A percentile compares a stretch with the other conserved stretches of the same genome.
Conservation (phyloP, 1,139 yeast species). For the Sugiyamaella paludigena region DNA sequence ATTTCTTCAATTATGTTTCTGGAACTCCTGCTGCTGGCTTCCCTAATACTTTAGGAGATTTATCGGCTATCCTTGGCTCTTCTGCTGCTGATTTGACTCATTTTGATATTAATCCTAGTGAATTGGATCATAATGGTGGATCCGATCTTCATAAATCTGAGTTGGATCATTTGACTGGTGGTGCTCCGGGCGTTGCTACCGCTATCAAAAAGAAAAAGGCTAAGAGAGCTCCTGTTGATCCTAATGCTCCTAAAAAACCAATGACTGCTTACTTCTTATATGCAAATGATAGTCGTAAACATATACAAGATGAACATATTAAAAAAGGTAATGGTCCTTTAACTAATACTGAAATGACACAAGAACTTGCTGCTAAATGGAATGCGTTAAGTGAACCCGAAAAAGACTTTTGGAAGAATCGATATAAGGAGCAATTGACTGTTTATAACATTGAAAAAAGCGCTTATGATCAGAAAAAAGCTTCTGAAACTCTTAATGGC, state of each 20-base stretch:
- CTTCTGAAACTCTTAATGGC: constrained; percentile 31
- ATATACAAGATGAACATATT: constrained; percentile 48
- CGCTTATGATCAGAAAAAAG: constrained; percentile 54
- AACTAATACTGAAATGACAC: constrained; percentile 73
- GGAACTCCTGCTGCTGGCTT: constrained; percentile 6
- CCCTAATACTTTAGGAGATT: constrained; percentile 5
- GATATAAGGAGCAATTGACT: constrained; percentile 63
- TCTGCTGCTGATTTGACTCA: constrained; percentile 12
- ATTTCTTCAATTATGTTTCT: constrained; percentile 54
- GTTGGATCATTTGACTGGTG: constrained; percentile 24
- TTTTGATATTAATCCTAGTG: constrained; percentile 22
- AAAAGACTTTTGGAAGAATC: constrained; percentile 72
- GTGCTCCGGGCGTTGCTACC: constrained; percentile 39
- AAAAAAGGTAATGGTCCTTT: constrained; percentile 52
- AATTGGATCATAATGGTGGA: constrained; percentile 9
- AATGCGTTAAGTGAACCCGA: constrained; percentile 61
- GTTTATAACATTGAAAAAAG: constrained; percentile 63
- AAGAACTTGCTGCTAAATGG: constrained; percentile 78
- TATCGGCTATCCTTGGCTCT: constrained; percentile 11
- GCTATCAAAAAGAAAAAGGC: constrained; percentile 40
- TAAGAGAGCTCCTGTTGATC: constrained; percentile 39
- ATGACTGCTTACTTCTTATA: constrained; percentile 81
- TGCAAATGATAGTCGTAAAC: constrained; percentile 43
- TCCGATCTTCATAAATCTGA: not conserved
- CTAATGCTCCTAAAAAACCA: constrained; percentile 56